phyloP scores from a whole-genome alignment of 768 basidiomycete species.

The Pleurotus citrinopileatus region DNA sequence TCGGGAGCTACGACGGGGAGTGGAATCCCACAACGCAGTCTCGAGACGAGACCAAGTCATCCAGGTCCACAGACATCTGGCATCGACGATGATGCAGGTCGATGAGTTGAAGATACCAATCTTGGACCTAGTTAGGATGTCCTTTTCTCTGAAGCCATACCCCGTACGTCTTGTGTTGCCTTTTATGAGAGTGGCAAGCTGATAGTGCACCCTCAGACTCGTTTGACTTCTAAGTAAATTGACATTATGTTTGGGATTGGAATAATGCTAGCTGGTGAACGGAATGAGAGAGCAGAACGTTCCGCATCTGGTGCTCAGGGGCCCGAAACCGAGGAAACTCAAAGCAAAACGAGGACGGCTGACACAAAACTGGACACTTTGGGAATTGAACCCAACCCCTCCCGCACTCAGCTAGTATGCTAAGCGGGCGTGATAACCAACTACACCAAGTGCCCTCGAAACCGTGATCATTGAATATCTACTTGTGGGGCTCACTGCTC shows the following conservation, averaged over 20 bases:
- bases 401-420: not conserved
- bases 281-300: too few species aligned
- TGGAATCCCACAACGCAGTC: constrained; percentile 1
- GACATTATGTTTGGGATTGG: too few species aligned
- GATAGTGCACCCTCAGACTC: too few species aligned
- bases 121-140: constrained; percentile 14
- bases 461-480: not conserved
- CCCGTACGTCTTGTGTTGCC: too few species aligned
- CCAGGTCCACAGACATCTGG: constrained; percentile 19
- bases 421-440: constrained; percentile 12
- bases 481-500: too few species aligned
- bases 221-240: too few species aligned
- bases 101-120: constrained; percentile 23
- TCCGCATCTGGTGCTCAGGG: too few species aligned
- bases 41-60: constrained; percentile 17
- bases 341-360: not conserved
- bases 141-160: constrained; percentile 14
- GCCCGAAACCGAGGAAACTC: not conserved
- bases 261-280: too few species aligned
- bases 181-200: too few species aligned
- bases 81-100: constrained; percentile 19
- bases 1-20: constrained; percentile 15
- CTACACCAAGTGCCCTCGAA: constrained; percentile 10
- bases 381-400: constrained; percentile 12
- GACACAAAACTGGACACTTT: constrained; percentile 2